These are phyloP conservation scores for Ogataea hybrid DNA, from an alignment of 1,139 yeast genomes.

Conservation along the genomic window DNA sequence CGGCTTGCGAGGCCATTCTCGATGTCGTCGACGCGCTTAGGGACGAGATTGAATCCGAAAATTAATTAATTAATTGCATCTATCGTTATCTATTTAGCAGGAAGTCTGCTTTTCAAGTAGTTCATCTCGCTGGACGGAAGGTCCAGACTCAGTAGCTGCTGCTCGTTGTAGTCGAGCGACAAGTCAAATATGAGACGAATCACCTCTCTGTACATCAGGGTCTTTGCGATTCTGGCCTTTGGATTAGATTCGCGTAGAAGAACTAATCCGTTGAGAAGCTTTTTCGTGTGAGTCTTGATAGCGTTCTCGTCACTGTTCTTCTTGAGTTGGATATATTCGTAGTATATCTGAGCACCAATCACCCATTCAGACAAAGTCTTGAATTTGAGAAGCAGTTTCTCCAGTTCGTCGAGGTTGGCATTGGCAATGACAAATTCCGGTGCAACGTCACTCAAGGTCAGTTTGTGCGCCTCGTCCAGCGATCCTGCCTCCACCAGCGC, in stretches of 20 bases:
- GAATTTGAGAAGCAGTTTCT: slow-evolving; percentile 46
- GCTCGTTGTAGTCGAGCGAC: no score
- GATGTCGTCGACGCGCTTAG: no score
- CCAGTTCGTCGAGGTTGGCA: slow-evolving; percentile 38
- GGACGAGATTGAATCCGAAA: no score
- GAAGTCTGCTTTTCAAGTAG: no score
- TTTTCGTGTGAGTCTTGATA: slow-evolving; percentile 24
- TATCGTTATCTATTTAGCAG: no score
- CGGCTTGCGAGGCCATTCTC: no score
- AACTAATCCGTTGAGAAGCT: slow-evolving; percentile 47
- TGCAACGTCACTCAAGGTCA: slow-evolving; percentile 58
- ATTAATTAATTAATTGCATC: no score
- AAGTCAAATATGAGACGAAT: no score
- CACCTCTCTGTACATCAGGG: no score
- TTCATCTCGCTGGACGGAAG: no score
- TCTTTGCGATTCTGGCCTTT: slow-evolving; percentile 45
- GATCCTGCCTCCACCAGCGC: slow-evolving; percentile 61
- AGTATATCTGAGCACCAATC: slow-evolving; percentile 58
- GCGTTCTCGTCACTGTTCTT: slow-evolving; percentile 6
- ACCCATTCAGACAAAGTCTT: slow-evolving; percentile 52
- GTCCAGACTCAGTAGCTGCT: no score
- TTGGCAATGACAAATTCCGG: slow-evolving; percentile 60
- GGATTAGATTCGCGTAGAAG: slow-evolving; percentile 34
- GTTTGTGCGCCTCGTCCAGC: slow-evolving; percentile 63
- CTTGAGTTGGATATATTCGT: slow-evolving; percentile 39